phyloP scores from a whole-genome alignment of 2,329 filamentous ascomycete species.

The Hymenoscyphus albidus region DNA sequence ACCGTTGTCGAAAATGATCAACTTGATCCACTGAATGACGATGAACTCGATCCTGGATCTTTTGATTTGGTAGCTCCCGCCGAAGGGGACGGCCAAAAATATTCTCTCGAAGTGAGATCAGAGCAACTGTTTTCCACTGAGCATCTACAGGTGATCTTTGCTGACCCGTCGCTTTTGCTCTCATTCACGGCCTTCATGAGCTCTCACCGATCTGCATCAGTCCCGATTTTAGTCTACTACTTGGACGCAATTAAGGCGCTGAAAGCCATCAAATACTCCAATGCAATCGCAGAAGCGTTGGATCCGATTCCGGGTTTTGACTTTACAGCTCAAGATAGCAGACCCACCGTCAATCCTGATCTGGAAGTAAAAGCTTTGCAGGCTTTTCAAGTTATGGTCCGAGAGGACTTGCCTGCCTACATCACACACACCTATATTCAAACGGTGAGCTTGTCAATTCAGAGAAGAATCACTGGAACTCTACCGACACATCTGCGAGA shows the following conservation, averaged over 20 bases:
- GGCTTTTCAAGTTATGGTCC: conserved; percentile 61
- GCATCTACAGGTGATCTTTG: conserved; percentile 63
- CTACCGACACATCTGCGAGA: conserved; percentile 60
- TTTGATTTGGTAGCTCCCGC: conserved; percentile 50
- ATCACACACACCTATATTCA: conserved; percentile 66
- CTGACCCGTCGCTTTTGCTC: conserved; percentile 57
- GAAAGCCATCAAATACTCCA: conserved; percentile 66
- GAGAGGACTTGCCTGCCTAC: conserved; percentile 68
- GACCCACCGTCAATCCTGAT: conserved; percentile 52
- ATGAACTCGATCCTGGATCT: conserved; percentile 50
- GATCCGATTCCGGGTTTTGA: conserved; percentile 51
- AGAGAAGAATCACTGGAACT: conserved; percentile 63
- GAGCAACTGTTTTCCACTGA: conserved; percentile 62
- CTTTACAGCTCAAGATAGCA: conserved; percentile 50
- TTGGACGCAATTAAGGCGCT: conserved; percentile 68
- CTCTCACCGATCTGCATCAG: conserved; percentile 54
- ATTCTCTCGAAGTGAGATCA: conserved; percentile 60
- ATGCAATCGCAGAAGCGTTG: conserved; percentile 61
- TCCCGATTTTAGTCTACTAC: conserved; percentile 67
- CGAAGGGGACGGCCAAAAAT: conserved; percentile 36
- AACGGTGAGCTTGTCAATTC: conserved; percentile 66
- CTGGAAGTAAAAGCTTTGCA: conserved; percentile 61
- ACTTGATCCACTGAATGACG: conserved; percentile 39
- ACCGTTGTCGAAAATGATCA: conserved; percentile 46
- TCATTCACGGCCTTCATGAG: conserved; percentile 66